These are phyloP conservation scores for Lactarius evosmus DNA, from an alignment of 768 basidiomycete genomes.

Conservation along the genomic window DNA sequence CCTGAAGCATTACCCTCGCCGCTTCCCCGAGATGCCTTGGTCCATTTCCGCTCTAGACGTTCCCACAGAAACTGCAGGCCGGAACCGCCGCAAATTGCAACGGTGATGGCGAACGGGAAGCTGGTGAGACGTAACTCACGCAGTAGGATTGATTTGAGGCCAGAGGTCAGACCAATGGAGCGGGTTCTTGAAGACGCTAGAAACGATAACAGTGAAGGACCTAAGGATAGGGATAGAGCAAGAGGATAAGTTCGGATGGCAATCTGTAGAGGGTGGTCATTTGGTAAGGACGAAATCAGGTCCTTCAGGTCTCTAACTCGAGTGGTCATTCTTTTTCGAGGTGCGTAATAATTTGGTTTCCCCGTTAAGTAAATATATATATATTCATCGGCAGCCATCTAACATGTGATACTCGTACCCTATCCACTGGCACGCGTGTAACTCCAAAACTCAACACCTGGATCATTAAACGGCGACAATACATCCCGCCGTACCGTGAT, in stretches of 20 bases:
- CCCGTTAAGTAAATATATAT: slow-evolving; percentile 10
- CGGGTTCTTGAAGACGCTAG: slow-evolving; percentile 36
- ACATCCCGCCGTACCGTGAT: slow-evolving; percentile 35
- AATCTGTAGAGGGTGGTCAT: slow-evolving; percentile 52
- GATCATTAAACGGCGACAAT: slow-evolving; percentile 30
- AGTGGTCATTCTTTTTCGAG: not conserved
- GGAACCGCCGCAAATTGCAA: slow-evolving; percentile 63
- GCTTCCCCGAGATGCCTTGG: not conserved
- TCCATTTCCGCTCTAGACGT: slow-evolving; percentile 25
- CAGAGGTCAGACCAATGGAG: slow-evolving; percentile 28
- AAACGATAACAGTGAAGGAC: slow-evolving; percentile 59
- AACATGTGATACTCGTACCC: not conserved
- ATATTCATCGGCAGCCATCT: not conserved
- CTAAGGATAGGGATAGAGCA: slow-evolving; percentile 61
- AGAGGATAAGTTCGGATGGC: slow-evolving; percentile 67
- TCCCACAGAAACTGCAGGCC: slow-evolving; percentile 48
- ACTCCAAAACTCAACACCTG: slow-evolving; percentile 63
- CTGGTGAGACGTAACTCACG: slow-evolving; percentile 60
- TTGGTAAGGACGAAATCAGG: slow-evolving; percentile 23
- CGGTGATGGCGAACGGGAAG: slow-evolving; percentile 66
- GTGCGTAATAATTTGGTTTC: not conserved
- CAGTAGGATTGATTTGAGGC: slow-evolving; percentile 42
- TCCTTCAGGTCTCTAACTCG: not conserved
- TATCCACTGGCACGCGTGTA: slow-evolving; percentile 39
- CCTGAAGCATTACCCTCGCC: not conserved